phyloP scores from a whole-genome alignment of 1,284 basidiomycete genomes.

The Cryptococcus sp. region DNA sequence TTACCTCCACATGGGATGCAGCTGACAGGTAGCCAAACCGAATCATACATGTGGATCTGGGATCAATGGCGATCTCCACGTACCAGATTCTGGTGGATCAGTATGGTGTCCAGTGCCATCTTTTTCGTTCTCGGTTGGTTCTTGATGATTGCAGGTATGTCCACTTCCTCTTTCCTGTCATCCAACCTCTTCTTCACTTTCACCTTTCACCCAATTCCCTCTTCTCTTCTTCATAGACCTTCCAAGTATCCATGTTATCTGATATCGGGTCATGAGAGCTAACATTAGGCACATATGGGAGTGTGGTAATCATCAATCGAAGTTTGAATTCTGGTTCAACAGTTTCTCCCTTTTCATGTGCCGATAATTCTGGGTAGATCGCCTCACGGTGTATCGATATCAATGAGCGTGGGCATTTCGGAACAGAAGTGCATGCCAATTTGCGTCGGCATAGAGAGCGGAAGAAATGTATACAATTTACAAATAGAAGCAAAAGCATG shows the following conservation, averaged over 20 bases:
- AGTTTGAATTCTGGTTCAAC: constrained; percentile 17
- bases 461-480: too few relatives aligned
- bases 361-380: constrained; percentile 24
- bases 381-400: too few relatives aligned
- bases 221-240: too few relatives aligned
- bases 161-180: too few relatives aligned
- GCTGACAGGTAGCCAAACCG: constrained; percentile 9
- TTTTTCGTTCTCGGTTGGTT: constrained; percentile 31
- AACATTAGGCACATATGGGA: constrained; percentile 30
- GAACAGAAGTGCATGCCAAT: too few relatives aligned
- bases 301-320: constrained; percentile 25
- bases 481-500: too few relatives aligned
- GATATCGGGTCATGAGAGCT: constrained; percentile 28
- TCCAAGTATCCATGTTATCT: constrained; percentile 27
- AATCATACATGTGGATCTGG: constrained; percentile 12
- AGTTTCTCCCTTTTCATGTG: constrained; percentile 41
- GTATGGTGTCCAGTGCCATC: constrained; percentile 13
- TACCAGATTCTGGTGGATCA: constrained; percentile 3
- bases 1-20: too few relatives aligned
- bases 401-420: too few relatives aligned
- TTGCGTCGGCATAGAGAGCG: too few relatives aligned
- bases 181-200: too few relatives aligned
- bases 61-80: constrained; percentile 11
- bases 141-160: constrained; percentile 33
- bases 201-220: too few relatives aligned